phyloP scores from a whole-genome alignment of 768 basidiomycete species.

The Mycena filopes region DNA sequence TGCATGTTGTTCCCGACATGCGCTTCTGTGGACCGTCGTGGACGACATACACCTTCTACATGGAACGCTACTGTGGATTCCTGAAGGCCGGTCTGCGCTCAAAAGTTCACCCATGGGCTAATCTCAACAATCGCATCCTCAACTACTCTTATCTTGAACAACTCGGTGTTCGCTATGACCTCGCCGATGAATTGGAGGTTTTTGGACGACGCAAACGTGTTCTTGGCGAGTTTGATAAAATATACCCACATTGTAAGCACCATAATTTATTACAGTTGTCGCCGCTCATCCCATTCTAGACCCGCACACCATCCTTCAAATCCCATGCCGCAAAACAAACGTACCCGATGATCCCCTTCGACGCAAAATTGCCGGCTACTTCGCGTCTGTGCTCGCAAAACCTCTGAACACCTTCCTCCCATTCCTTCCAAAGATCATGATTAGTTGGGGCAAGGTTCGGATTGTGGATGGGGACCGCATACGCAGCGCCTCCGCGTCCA shows the following conservation, averaged over 20 bases:
- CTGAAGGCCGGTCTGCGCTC: constrained; percentile 39
- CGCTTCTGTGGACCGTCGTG: constrained; percentile 45
- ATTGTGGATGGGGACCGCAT: constrained; percentile 41
- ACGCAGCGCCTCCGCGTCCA: background rate
- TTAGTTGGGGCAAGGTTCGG: constrained; percentile 39
- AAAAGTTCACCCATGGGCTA: constrained; percentile 39
- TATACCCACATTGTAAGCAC: constrained; percentile 40
- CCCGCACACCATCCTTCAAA: constrained; percentile 26
- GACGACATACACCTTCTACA: constrained; percentile 47
- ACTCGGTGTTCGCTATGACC: constrained; percentile 38
- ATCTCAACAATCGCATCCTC: constrained; percentile 38
- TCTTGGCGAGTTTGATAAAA: background rate
- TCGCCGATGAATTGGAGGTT: constrained; percentile 34
- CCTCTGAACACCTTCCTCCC: background rate
- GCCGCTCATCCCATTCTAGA: no score
- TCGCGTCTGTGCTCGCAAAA: constrained; percentile 20
- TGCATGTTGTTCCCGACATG: constrained; percentile 48
- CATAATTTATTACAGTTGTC: background rate
- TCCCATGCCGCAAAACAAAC: constrained; percentile 23
- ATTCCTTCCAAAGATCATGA: constrained; percentile 32
- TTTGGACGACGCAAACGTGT: background rate
- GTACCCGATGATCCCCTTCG: constrained; percentile 17
- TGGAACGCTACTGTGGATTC: constrained; percentile 47
- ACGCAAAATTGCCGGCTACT: constrained; percentile 34
- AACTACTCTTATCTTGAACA: constrained; percentile 41